phyloP scores from a whole-genome alignment of 2,329 filamentous ascomycete species.

The Pseudocercospora musae region DNA sequence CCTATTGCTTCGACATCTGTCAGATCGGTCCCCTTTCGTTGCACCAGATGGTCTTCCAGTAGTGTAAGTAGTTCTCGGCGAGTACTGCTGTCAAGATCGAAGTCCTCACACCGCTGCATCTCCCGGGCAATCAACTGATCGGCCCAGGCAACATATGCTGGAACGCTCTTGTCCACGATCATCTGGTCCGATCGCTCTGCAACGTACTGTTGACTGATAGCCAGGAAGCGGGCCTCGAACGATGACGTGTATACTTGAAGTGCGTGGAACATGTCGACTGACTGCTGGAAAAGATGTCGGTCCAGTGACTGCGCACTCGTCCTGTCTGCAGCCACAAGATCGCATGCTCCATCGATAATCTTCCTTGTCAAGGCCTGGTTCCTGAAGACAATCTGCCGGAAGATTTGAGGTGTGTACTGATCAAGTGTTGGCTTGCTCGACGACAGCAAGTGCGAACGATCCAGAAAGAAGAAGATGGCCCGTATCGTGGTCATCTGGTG shows the following conservation, averaged over 20 bases:
- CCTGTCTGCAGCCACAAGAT: conserved; percentile 72
- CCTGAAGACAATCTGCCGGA: conserved; percentile 61
- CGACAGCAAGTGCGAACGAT: conserved; percentile 80
- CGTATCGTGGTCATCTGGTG: conserved; percentile 74
- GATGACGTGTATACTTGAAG: conserved; percentile 73
- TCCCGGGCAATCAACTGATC: conserved; percentile 69
- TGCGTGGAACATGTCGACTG: conserved; percentile 80
- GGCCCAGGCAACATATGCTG: conserved; percentile 71
- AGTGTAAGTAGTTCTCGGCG: conserved; percentile 70
- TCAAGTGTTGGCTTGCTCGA: conserved; percentile 71
- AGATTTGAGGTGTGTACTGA: conserved; percentile 74
- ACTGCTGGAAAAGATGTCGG: conserved; percentile 64
- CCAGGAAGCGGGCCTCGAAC: conserved; percentile 76
- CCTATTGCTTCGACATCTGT: conserved; percentile 56
- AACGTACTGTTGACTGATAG: conserved; percentile 66
- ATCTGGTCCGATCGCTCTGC: conserved; percentile 65
- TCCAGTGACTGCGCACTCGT: conserved; percentile 52
- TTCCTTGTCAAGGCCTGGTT: conserved; percentile 51
- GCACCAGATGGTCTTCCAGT: conserved; percentile 70
- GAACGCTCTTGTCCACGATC: conserved; percentile 60
- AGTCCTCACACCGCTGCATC: conserved; percentile 71
- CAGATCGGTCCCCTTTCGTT: conserved; percentile 56
- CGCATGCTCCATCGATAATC: conserved; percentile 68
- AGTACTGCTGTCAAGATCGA: conserved; percentile 78
- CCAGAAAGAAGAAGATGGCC: conserved; percentile 90